Evolutionary conservation across 2,329 filamentous ascomycete genomes (phyloP).

Genomic region (Nemania sp.): DNA sequence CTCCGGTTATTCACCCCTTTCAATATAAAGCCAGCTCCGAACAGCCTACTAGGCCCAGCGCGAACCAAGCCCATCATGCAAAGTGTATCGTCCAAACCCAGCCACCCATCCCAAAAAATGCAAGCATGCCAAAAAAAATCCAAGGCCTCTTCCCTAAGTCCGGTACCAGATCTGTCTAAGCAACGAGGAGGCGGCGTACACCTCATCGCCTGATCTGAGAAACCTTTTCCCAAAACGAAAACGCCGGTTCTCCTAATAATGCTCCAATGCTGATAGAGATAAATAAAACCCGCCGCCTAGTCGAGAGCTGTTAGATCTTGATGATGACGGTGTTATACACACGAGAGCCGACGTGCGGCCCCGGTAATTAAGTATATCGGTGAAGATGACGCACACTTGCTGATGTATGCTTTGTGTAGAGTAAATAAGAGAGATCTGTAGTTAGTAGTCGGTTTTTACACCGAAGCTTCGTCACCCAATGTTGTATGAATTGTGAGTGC

Average conservation of each 20-base stretch:
- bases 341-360: conserved; percentile 33
- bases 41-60: conserved; percentile 7
- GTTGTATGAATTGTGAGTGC: conserved; percentile 55
- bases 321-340: conserved; percentile 46
- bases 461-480: conserved; percentile 38
- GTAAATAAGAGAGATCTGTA: conserved; percentile 24
- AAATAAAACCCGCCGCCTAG: conserved; percentile 28
- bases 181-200: conserved; percentile 41
- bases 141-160: conserved; percentile 50
- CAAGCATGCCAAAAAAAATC: conserved; percentile 50
- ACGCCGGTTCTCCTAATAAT: conserved; percentile 38
- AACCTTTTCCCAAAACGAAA: conserved; percentile 31
- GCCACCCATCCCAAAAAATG: conserved; percentile 57
- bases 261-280: conserved; percentile 38
- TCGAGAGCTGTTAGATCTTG: conserved; percentile 25
- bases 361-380: conserved; percentile 32
- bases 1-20: conserved; percentile 18
- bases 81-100: conserved; percentile 36
- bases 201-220: conserved; percentile 30
- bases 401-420: conserved; percentile 38
- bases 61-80: conserved; percentile 53
- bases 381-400: conserved; percentile 32
- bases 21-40: conserved; percentile 14
- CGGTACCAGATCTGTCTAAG: conserved; percentile 47
- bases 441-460: conserved; percentile 31